Evolutionary conservation across 2,329 filamentous ascomycete genomes (phyloP).

Genomic region (Paecilomyces fulvus): DNA sequence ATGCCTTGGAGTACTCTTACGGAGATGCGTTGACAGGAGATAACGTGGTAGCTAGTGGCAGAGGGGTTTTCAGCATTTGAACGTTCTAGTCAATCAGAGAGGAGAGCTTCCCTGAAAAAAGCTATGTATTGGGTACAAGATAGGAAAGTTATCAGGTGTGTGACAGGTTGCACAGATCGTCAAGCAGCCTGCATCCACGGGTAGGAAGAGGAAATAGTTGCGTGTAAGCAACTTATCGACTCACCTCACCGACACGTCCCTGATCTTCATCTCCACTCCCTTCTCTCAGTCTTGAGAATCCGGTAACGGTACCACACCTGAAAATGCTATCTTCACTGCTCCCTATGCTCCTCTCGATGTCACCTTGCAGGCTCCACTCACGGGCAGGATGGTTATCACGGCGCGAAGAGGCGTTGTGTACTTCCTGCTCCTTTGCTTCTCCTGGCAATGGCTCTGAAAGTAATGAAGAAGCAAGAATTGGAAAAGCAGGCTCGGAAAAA

Average conservation of each 20-base stretch:
- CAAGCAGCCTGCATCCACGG: not conserved
- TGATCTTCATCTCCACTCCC: conserved; percentile 13
- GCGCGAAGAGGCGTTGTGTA: not conserved
- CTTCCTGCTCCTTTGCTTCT: not conserved
- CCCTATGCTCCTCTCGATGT: conserved; percentile 15
- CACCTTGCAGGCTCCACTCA: conserved; percentile 18
- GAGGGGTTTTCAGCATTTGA: not conserved
- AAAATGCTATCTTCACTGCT: conserved; percentile 12
- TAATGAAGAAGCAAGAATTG: conserved; percentile 23
- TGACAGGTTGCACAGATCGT: conserved; percentile 1
- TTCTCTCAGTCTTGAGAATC: conserved; percentile 21
- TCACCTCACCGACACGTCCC: conserved; percentile 24
- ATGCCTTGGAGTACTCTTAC: conserved; percentile 5
- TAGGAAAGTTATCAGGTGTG: conserved; percentile 1
- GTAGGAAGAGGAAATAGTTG: not conserved
- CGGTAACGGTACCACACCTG: conserved; percentile 21
- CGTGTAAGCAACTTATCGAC: not conserved
- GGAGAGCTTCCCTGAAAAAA: not conserved
- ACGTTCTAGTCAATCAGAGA: not conserved
- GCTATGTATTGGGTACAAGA: not conserved
- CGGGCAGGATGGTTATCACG: not conserved
- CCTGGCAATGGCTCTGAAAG: conserved; percentile 7
- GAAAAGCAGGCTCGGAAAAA: conserved; percentile 20
- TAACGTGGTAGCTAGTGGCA: conserved; percentile 19
- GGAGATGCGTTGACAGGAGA: conserved; percentile 15